Evolutionary conservation across 495 filamentous ascomycete genomes (phyloP).

Genomic region (Thozetella sp.): DNA sequence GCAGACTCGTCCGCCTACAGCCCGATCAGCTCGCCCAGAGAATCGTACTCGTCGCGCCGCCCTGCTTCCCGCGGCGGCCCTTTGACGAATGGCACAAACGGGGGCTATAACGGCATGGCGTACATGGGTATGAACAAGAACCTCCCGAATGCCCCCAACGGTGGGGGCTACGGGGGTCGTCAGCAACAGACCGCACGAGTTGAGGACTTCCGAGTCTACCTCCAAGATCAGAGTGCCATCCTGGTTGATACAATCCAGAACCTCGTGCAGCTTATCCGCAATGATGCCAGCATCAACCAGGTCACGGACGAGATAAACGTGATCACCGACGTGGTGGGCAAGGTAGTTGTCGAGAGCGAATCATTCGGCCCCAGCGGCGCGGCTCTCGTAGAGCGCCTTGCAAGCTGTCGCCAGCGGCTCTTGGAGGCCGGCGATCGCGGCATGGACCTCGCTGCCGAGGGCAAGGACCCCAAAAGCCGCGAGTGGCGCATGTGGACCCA

Average conservation of each 20-base stretch:
- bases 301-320: slow-evolving; percentile 71
- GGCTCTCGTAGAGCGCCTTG: slow-evolving; percentile 64
- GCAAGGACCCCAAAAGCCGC: slow-evolving; percentile 42
- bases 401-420: slow-evolving; percentile 65
- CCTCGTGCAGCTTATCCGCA: slow-evolving; percentile 77
- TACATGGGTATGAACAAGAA: slow-evolving; percentile 36
- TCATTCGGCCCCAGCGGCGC: slow-evolving; percentile 53
- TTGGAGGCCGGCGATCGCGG: slow-evolving; percentile 68
- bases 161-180: slow-evolving; percentile 17
- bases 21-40: slow-evolving; percentile 53
- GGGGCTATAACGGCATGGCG: slow-evolving; percentile 27
- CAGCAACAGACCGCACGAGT: slow-evolving; percentile 49
- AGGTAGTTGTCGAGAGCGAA: slow-evolving; percentile 69
- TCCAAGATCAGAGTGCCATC: slow-evolving; percentile 81
- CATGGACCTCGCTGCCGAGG: slow-evolving; percentile 50
- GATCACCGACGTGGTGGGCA: slow-evolving; percentile 70
- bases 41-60: slow-evolving; percentile 38
- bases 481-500: slow-evolving; percentile 67
- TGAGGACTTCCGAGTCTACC: slow-evolving; percentile 77
- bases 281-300: slow-evolving; percentile 63
- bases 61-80: slow-evolving; percentile 29
- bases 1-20: slow-evolving; percentile 57
- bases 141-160: slow-evolving; percentile 30
- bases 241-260: slow-evolving; percentile 83
- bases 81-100: slow-evolving; percentile 20